Base-by-base conservation (phyloP, 257 asterid genomes). In the Hygrophila difformis region DNA sequence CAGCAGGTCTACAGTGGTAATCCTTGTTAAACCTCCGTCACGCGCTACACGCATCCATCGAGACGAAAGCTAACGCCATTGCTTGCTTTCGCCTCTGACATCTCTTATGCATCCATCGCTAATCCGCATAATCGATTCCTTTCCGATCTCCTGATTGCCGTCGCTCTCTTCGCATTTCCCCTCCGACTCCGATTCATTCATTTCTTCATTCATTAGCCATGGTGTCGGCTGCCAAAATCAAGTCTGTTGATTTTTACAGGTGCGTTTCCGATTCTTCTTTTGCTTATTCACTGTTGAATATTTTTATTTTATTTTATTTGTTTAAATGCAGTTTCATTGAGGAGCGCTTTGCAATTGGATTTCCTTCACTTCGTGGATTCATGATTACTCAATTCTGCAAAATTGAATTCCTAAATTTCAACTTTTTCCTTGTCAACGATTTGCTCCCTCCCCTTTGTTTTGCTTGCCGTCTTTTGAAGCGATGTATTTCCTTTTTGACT, bases 201-300 rank as follows among this genome's bases (percentile, higher is more conserved):
- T 41, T 48, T 28, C 26, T 53, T 49, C 60, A 44, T 55, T 53
- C 42, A 38, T 45, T 39, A 48, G 17, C 56, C 61, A 69, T 73
- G 80, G 70, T 73, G 41, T 73, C 80, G 10, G 53, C 76, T 12
- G 57, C 51, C 45, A 73, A 68, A 51, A 64, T 68, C 62, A 73
- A 73, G 68, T 73, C 80, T 33, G 69, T 73, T 31, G 80, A 73
- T 61, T 73, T 73, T 39, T 73, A 68, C 73, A 60, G 80, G 80
- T 68, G 41, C 55, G 49, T 45, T 45, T 35, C 39, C 4, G 10
- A 34, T 33, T 44, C 38, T 1, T 6, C 22, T 18, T 13, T 1
- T 4, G 14, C 12, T 8, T 39, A 16, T 18, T n/a, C n/a, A n/a
- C n/a, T n/a, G n/a, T n/a, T n/a, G n/a, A n/a, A n/a, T n/a, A n/a